Percentiles rank a stretch among this genome's conserved stretches.
Evolutionary conservation across 139 green algal genomes (phyloP).

Genomic region (Chlorella sp.): DNA sequence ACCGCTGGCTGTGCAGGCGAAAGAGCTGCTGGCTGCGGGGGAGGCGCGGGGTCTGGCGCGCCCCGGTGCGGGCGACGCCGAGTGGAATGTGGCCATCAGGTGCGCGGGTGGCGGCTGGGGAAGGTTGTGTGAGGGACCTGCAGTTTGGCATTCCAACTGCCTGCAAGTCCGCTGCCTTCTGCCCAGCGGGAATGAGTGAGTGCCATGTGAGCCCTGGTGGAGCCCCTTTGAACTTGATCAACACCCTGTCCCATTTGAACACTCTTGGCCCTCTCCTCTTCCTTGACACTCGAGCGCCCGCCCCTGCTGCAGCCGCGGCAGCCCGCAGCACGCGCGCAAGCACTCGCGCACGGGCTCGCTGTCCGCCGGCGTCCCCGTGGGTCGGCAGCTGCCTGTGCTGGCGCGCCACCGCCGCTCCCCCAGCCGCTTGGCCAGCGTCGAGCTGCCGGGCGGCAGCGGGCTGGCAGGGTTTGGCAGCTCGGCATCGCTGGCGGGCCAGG

Average conservation of each 20-base stretch:
- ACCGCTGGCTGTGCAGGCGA: not conserved
- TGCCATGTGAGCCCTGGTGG: too few relatives aligned
- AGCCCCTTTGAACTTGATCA: too few relatives aligned
- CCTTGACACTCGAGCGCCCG: not conserved
- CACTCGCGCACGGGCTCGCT: not conserved
- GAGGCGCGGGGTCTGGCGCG: not conserved
- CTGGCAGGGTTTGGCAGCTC: not conserved
- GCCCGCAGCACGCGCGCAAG: not conserved
- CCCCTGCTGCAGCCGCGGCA: not conserved
- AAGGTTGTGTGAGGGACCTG: not conserved
- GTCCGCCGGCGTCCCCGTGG: not conserved
- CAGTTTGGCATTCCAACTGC: too few relatives aligned
- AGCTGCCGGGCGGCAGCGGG: not conserved
- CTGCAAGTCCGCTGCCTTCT: not conserved
- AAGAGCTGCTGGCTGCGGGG: not conserved
- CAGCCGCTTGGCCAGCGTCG: not conserved
- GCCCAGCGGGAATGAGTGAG: not conserved
- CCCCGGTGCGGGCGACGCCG: conserved; percentile 8
- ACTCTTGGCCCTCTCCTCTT: not conserved
- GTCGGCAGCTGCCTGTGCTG: conserved; percentile 11
- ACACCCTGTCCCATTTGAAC: not conserved
- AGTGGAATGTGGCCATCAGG: conserved; percentile 34
- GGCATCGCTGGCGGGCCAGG: not conserved
- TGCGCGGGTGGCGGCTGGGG: not conserved
- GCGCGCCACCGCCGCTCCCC: not conserved